These are phyloP conservation scores for Coleophoma cylindrospora DNA, from an alignment of 2,329 filamentous ascomycete species.

Conservation along the genomic window DNA sequence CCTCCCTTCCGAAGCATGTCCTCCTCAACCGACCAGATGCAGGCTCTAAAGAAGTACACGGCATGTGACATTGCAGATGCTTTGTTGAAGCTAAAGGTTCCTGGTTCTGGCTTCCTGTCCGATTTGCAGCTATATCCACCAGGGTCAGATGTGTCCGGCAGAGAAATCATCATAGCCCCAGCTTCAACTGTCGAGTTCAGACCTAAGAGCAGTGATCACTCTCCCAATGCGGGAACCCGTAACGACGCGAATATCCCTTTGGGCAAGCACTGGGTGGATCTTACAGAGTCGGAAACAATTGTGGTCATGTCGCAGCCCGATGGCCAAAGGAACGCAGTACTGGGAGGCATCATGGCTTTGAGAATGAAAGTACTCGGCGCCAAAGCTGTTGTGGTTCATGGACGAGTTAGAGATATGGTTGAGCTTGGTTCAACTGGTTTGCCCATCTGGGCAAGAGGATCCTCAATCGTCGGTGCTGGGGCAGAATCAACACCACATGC, in stretches of 20 bases:
- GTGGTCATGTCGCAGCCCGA: conserved; percentile 62
- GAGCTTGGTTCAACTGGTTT: conserved; percentile 52
- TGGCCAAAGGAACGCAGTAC: conserved; percentile 62
- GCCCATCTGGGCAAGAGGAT: conserved; percentile 52
- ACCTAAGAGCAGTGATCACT: conserved; percentile 44
- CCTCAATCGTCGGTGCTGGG: conserved; percentile 53
- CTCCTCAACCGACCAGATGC: conserved; percentile 4
- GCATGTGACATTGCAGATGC: conserved; percentile 66
- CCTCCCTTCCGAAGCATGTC: no score
- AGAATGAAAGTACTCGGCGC: conserved; percentile 60
- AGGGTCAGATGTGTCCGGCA: not conserved
- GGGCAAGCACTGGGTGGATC: conserved; percentile 65
- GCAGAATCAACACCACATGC: conserved; percentile 52
- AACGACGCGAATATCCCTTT: conserved; percentile 44
- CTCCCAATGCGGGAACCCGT: conserved; percentile 8
- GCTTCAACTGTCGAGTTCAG: conserved; percentile 62
- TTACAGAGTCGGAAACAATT: conserved; percentile 53
- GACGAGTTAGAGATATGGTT: conserved; percentile 60
- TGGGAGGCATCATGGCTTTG: conserved; percentile 73
- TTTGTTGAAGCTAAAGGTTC: conserved; percentile 62
- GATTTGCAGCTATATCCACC: conserved; percentile 38
- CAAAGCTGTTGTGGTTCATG: conserved; percentile 60
- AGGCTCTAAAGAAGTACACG: conserved; percentile 29
- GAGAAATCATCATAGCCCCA: conserved; percentile 31
- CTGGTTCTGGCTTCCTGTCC: conserved; percentile 61